These are phyloP conservation scores for Fusarium subtropicale DNA, from an alignment of 2,329 filamentous ascomycete species.

Conservation along the genomic window DNA sequence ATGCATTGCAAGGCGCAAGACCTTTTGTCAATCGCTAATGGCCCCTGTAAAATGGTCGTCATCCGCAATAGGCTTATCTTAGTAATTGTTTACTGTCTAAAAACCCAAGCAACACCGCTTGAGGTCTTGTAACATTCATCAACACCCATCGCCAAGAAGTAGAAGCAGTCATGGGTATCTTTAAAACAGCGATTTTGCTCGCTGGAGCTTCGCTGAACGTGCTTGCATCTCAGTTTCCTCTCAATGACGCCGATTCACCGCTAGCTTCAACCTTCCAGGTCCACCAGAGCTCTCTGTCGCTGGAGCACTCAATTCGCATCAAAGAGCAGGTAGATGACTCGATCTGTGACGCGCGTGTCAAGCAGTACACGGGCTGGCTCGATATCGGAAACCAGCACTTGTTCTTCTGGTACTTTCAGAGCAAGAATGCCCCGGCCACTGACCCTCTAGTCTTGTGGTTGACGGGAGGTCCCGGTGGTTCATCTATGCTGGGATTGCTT, in stretches of 20 bases:
- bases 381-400: constrained; percentile 34
- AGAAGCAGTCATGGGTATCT: constrained; percentile 1
- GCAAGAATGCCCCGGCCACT: constrained; percentile 18
- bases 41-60: neutral
- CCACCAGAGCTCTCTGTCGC: constrained; percentile 19
- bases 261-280: constrained; percentile 13
- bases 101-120: neutral
- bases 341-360: constrained; percentile 36
- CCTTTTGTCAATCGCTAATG: neutral
- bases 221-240: constrained; percentile 9
- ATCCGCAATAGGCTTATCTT: constrained; percentile 9
- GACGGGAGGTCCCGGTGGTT: constrained; percentile 37
- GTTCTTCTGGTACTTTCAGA: constrained; percentile 44
- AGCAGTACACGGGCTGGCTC: constrained; percentile 41
- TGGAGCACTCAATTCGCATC: constrained; percentile 35
- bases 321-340: constrained; percentile 25
- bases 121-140: neutral
- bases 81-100: neutral
- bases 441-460: constrained; percentile 40
- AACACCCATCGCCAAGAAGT: neutral
- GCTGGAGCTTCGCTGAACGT: neutral
- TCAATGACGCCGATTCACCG: neutral
- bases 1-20: neutral
- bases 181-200: constrained; percentile 6
- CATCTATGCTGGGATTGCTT: constrained; percentile 35